Percentiles rank a stretch among this genome's conserved stretches.
Conservation (phyloP, 495 filamentous ascomycete species). For the Filosporella fistucella region DNA sequence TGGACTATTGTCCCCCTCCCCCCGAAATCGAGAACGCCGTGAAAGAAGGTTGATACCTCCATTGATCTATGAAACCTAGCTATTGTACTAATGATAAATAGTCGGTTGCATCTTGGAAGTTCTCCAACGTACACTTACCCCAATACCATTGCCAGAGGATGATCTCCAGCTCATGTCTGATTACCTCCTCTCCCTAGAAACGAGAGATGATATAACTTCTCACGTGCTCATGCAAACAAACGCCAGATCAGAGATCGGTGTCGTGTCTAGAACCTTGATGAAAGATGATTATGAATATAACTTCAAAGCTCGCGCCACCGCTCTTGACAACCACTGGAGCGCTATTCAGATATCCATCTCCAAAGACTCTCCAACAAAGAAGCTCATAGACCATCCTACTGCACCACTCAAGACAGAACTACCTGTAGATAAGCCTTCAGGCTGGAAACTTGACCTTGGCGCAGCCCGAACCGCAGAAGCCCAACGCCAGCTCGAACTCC, state of each 20-base stretch:
- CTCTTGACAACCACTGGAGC: background rate
- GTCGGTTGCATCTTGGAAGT: background rate
- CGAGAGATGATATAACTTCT: background rate
- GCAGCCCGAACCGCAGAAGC: constrained; percentile 1
- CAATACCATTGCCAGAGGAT: background rate
- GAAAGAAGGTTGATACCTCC: background rate
- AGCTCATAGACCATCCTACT: background rate
- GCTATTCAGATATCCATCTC: background rate
- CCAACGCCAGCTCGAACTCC: constrained; percentile 1
- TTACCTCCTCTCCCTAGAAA: background rate
- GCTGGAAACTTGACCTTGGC: background rate
- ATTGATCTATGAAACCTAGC: background rate
- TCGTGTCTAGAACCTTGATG: background rate
- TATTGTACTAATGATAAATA: background rate
- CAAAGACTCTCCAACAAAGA: background rate
- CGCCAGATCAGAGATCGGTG: background rate
- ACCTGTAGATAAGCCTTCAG: background rate
- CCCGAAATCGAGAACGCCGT: constrained; percentile 2
- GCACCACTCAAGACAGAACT: background rate
- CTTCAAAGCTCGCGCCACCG: background rate
- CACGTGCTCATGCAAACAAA: background rate
- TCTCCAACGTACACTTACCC: background rate
- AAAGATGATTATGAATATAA: background rate
- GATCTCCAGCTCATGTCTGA: background rate
- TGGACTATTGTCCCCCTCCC: background rate